Base-by-base conservation (phyloP, 129 eudicot genomes). In the Dittrichia graveolens region DNA sequence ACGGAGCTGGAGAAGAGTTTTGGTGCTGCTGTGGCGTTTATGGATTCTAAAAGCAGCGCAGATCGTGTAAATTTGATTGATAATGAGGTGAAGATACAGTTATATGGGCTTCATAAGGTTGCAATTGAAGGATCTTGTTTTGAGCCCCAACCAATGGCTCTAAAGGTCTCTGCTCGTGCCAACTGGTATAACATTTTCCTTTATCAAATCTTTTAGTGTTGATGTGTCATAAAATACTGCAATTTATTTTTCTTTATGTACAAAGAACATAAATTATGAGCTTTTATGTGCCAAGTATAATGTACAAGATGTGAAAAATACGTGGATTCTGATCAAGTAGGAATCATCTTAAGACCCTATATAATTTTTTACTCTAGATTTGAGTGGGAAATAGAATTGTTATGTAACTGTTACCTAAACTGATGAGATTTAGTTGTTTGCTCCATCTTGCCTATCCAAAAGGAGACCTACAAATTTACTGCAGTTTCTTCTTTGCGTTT, bases 31-130 rank as follows among this genome's bases (percentile, higher is more conserved):
- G 83, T 85, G 46, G 86, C 80, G 13, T 87, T 87, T 83, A 65
- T 90, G 67, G 83, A 69, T 41, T 79, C 79, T 8, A 75, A 78
- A 56, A 74, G 78, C 50, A 55, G 45, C 8, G 87, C 73, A 41
- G 85, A 52, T 73, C 71, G 66, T 0, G 59, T 80, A 14, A 64
- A 50, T 24, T 46, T 69, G 73, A 67, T 84, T 54, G 88, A 66
- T 67, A 75, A 61, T 62, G 87, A 81, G 34, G 75, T 86, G 40
- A 84, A 76, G 73, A 54, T 84, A 78, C 44, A 82, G 74, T 75
- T 91, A 40, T 86, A 88, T 74, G 96, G 85, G 43, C 92, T 91
- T 69, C 85, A 91, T 41, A 82, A 77, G 77, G 90, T 91, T 63
- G 88, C 89, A 13, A 80, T 79, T 69, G 93, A 88, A 80, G 97